phyloP scores from a whole-genome alignment of 2,329 filamentous ascomycete species.

The Lecanicillium sp. region DNA sequence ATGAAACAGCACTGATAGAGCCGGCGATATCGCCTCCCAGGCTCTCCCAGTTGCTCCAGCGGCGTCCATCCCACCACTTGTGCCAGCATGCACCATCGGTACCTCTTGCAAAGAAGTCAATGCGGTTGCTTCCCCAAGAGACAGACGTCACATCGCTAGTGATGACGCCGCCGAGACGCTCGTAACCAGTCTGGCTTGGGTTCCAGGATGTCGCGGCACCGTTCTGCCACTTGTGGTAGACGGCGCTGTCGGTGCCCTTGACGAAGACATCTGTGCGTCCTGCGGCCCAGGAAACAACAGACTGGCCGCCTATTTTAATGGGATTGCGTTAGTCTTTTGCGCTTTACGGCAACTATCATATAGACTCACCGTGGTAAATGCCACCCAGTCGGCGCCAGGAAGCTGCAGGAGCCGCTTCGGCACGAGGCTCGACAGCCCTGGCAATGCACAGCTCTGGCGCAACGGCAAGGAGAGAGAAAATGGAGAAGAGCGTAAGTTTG shows the following conservation, averaged over 20 bases:
- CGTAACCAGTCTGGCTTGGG: slow-evolving; percentile 9
- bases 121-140: slow-evolving; percentile 16
- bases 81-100: slow-evolving; percentile 15
- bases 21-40: slow-evolving; percentile 20
- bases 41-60: slow-evolving; percentile 14
- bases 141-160: slow-evolving; percentile 13
- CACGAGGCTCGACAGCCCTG: too few relatives aligned
- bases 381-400: slow-evolving; percentile 1
- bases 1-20: slow-evolving; percentile 17
- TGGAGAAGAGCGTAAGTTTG: too few relatives aligned
- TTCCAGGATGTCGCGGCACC: slow-evolving; percentile 2
- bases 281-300: slow-evolving; percentile 16
- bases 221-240: slow-evolving; percentile 9
- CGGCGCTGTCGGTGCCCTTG: slow-evolving; percentile 15
- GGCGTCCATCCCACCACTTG: slow-evolving; percentile 12
- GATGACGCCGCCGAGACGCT: slow-evolving; percentile 12
- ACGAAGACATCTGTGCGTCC: slow-evolving; percentile 20
- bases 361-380: slow-evolving; percentile 4
- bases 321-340: neutral
- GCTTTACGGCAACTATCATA: too few relatives aligned
- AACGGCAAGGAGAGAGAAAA: too few relatives aligned
- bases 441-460: too few relatives aligned
- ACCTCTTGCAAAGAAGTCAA: slow-evolving; percentile 16
- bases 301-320: slow-evolving; percentile 15
- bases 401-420: too few relatives aligned